A percentile compares a stretch with the other conserved stretches of the same genome.
These are phyloP conservation scores for Cynara cardunculus DNA, from an alignment of 129 eudicot genomes.

Conservation along the genomic window DNA sequence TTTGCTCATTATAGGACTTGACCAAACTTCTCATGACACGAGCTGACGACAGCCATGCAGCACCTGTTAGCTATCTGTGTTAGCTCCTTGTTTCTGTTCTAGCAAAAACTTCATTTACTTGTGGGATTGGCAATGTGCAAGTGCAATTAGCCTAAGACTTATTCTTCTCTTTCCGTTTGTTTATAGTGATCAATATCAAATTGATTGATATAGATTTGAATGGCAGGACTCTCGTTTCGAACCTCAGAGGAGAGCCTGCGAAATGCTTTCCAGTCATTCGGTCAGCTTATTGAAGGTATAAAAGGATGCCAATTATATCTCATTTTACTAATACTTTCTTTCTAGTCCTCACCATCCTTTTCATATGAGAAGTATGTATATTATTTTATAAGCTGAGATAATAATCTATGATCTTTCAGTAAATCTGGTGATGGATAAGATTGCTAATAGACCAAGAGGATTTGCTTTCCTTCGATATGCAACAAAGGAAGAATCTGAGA, in stretches of 20 bases:
- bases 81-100: neutral
- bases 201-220: conserved; percentile 6
- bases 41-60: no score
- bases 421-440: conserved; percentile 88
- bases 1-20: no score
- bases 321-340: neutral
- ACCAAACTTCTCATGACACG: no score
- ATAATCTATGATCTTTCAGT: conserved; percentile 42
- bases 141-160: neutral
- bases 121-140: no score
- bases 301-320: conserved; percentile 12
- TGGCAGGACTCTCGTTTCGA: conserved; percentile 87
- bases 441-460: conserved; percentile 93
- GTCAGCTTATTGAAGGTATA: conserved; percentile 78
- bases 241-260: conserved; percentile 79
- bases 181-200: neutral
- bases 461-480: conserved; percentile 85
- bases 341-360: neutral
- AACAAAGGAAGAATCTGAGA: conserved; percentile 79
- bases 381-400: neutral
- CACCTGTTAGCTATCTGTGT: neutral
- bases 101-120: no score
- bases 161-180: neutral
- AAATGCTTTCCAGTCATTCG: conserved; percentile 80
- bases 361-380: neutral